Conservation (phyloP, 345 rosid species). For the Boechera stricta region DNA sequence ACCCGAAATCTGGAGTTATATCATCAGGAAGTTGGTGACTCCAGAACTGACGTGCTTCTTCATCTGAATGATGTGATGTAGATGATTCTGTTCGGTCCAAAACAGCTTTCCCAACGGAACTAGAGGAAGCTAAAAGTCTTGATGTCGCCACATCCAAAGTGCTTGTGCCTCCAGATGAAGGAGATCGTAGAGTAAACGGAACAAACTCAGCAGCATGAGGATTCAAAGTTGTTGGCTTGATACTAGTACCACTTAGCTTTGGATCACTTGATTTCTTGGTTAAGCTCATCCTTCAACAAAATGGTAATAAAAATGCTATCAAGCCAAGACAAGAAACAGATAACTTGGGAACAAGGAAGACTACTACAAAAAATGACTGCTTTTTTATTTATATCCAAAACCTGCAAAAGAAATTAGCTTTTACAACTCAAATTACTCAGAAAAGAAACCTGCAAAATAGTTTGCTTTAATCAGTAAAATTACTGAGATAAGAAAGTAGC, state of each 20-base stretch:
- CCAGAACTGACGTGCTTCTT: constrained; percentile 92
- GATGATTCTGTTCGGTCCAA: constrained; percentile 78
- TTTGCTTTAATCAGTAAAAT: constrained; percentile 20
- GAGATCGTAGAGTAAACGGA: constrained; percentile 74
- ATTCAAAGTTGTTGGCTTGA: constrained; percentile 77
- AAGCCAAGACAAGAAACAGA: not conserved
- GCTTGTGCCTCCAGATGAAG: constrained; percentile 58
- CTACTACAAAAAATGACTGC: constrained; percentile 18
- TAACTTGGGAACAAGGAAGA: not conserved
- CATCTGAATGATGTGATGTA: constrained; percentile 82
- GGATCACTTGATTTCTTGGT: constrained; percentile 76
- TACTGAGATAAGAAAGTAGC: constrained; percentile 12
- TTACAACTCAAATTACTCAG: constrained; percentile 10
- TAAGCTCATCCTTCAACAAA: constrained; percentile 77
- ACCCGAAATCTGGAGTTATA: constrained; percentile 91
- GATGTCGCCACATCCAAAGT: constrained; percentile 49
- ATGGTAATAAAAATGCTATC: not conserved
- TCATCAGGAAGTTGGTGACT: constrained; percentile 95
- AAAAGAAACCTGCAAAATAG: constrained; percentile 57
- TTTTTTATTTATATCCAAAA: constrained; percentile 58
- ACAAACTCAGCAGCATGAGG: constrained; percentile 97
- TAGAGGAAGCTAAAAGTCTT: constrained; percentile 60
- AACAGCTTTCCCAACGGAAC: constrained; percentile 65
- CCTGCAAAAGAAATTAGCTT: constrained; percentile 51
- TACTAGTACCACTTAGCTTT: constrained; percentile 53